phyloP scores from a whole-genome alignment of 257 asterid genomes.

The Nicotiana knightiana region DNA sequence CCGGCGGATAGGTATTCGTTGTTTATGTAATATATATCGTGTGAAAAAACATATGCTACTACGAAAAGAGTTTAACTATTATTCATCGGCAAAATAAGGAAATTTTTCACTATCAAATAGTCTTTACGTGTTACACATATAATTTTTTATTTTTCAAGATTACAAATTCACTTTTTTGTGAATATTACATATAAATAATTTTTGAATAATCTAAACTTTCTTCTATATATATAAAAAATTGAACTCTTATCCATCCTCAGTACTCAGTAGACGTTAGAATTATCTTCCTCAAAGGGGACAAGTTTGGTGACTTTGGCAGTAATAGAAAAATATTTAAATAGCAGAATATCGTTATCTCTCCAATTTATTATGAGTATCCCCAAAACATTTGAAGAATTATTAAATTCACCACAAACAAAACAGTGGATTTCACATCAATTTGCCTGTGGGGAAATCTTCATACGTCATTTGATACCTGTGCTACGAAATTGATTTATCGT shows the following conservation, averaged over 20 bases:
- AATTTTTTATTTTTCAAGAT: too few relatives aligned
- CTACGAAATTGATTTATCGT: not conserved
- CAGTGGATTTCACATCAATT: not conserved
- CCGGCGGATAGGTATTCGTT: too few relatives aligned
- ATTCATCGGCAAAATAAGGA: too few relatives aligned
- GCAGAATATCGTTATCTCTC: not conserved
- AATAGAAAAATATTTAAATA: not conserved
- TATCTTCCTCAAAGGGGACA: conserved; percentile 6
- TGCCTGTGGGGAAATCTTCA: not conserved
- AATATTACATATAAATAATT: too few relatives aligned
- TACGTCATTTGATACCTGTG: not conserved
- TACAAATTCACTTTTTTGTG: too few relatives aligned
- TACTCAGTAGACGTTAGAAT: not conserved
- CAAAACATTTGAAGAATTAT: not conserved
- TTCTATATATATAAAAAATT: too few relatives aligned
- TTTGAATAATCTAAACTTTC: too few relatives aligned
- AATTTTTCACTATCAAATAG: too few relatives aligned
- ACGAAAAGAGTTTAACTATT: too few relatives aligned
- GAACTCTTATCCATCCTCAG: not conserved
- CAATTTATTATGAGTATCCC: not conserved
- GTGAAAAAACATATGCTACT: too few relatives aligned
- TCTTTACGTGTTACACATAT: too few relatives aligned
- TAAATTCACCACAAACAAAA: not conserved
- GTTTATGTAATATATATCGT: too few relatives aligned
- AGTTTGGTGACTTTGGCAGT: not conserved